Evolutionary conservation across 192 early-diverging fungal genomes (phyloP), one percentile per base, ranked within the genome.

Genomic region (Chytriomyces sp.): DNA sequence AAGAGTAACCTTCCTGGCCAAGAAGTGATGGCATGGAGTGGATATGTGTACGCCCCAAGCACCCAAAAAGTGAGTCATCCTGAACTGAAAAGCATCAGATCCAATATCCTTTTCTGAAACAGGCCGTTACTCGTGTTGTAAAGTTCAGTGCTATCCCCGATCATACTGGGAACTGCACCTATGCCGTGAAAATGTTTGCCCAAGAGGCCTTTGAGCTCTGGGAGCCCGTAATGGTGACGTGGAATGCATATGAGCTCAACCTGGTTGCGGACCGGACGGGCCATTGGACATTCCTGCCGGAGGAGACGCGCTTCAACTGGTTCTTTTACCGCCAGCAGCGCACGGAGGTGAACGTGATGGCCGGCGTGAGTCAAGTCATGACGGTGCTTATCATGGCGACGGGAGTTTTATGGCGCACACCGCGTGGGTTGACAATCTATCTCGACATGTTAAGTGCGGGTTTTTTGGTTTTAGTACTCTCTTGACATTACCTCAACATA

Each of bases 101-200:
- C n/a, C n/a, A n/a, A n/a, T n/a, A n/a, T n/a, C n/a, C n/a, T n/a
- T n/a, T n/a, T n/a, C n/a, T n/a, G n/a, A n/a, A n/a, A n/a, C n/a
- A 56, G 1, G 54, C 54, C 30, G 54, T 56, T 0, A 56, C 54
- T 6, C 54, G 54, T 25, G 54, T 56, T 19, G 54, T 56, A 0
- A 56, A 25, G n/a, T 56, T 56, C 7, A 56, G 30, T 6, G 54
- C 54, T 8, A 56, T 56, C 22, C 54, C 54, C 8, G 22, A 56
- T 56, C 22, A 6, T 0, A 19, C 54, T 56, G 54, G 54, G 22
- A 56, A 56, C 22, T 56, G 54, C 22, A 56, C 54, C 6, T 56
- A 56, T 22, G n/a, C 54, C 7, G 30, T 56, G 54, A 56, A 56
- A 56, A 56, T 56, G 54, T 56, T 56, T 17, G 54, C 54, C 30